phyloP scores from a whole-genome alignment of 2,329 filamentous ascomycete species.

The Calonectria hawksworthii region DNA sequence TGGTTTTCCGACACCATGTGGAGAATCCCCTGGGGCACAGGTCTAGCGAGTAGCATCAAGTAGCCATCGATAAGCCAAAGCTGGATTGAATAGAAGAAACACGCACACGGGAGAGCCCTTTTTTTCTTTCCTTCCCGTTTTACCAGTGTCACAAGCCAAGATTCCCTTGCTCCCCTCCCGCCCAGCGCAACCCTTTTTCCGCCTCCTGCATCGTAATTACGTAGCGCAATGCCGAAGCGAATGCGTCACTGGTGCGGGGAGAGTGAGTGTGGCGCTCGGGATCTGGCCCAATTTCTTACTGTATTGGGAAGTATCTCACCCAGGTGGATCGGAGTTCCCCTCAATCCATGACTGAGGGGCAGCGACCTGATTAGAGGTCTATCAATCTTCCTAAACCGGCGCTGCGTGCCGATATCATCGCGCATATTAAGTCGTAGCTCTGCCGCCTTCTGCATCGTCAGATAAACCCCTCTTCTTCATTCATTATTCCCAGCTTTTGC shows the following conservation, averaged over 20 bases:
- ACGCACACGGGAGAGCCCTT: not conserved
- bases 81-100: not conserved
- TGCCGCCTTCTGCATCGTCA: not conserved
- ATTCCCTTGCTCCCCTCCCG: not conserved
- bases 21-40: not conserved
- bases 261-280: not conserved
- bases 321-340: not conserved
- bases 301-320: slow-evolving; percentile 6
- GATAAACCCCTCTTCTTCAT: not conserved
- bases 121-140: not conserved
- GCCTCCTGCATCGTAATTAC: not conserved
- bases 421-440: slow-evolving; percentile 12
- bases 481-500: not conserved
- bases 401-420: not conserved
- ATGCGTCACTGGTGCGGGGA: not conserved
- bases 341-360: not conserved
- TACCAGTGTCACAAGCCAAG: not conserved
- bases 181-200: not conserved
- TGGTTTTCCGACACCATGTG: slow-evolving; percentile 24
- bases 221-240: not conserved
- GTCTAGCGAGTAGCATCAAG: not conserved
- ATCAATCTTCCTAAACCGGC: slow-evolving; percentile 23
- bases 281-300: slow-evolving; percentile 22
- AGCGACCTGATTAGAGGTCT: slow-evolving; percentile 2
- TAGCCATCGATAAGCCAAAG: not conserved